These are phyloP conservation scores for Colletotrichum falcatum DNA, from an alignment of 2,329 filamentous ascomycete species.

Conservation along the genomic window DNA sequence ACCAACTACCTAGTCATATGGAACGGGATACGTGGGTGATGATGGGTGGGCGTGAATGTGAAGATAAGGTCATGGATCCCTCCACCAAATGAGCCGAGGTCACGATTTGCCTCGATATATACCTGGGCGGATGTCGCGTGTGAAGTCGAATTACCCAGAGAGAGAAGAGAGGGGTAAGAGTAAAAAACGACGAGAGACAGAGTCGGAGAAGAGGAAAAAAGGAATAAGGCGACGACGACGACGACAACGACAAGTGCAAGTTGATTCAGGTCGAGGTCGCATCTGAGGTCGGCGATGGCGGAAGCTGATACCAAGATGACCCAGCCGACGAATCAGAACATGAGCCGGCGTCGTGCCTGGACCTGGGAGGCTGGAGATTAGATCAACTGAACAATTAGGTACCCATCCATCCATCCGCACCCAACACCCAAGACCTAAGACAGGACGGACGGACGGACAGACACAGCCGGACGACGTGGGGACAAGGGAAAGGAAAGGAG, in stretches of 20 bases:
- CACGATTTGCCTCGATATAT: neutral
- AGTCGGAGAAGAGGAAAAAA: neutral
- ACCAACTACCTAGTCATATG: no score
- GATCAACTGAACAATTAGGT: constrained; percentile 27
- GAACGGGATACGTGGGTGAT: no score
- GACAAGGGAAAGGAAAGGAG: neutral
- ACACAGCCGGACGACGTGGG: neutral
- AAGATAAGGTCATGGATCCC: neutral
- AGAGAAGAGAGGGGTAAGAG: neutral
- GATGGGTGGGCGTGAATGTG: neutral
- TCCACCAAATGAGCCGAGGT: neutral
- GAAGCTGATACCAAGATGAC: constrained; percentile 37
- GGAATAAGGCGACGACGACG: neutral
- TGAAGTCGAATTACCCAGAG: neutral
- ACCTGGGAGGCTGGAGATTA: constrained; percentile 37
- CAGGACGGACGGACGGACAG: neutral
- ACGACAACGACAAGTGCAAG: no score
- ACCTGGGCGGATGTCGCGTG: neutral
- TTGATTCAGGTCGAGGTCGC: constrained; percentile 21
- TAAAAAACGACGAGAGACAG: neutral
- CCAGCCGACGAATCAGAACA: constrained; percentile 29
- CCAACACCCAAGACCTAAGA: no score
- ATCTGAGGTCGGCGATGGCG: constrained; percentile 33
- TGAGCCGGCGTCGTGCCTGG: constrained; percentile 9
- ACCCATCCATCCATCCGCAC: no score